Evolutionary conservation across 371 early-diverging fungal genomes (phyloP).

Genomic region (Synchytrium microbalum): DNA sequence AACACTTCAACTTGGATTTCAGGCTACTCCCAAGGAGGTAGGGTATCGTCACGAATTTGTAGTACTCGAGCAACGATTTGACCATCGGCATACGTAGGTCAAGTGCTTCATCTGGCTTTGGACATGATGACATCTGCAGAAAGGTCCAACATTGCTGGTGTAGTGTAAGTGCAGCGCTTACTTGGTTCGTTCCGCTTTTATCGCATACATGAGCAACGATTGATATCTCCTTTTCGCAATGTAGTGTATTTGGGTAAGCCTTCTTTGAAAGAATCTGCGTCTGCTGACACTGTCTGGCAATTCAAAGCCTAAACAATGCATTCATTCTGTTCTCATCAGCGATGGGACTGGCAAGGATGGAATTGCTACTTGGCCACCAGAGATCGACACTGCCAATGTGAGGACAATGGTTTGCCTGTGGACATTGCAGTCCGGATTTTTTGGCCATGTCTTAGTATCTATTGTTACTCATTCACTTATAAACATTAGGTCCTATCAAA

Average conservation of each 20-base stretch:
- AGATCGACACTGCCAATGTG: too few relatives aligned
- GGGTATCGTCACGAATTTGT: not conserved
- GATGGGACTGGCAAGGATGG: too few relatives aligned
- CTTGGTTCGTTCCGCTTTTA: not conserved
- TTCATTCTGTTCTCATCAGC: too few relatives aligned
- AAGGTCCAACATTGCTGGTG: not conserved
- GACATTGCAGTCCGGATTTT: not conserved
- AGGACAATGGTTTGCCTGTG: not conserved
- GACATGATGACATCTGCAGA: not conserved
- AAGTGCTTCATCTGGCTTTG: not conserved
- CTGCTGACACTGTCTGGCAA: not conserved
- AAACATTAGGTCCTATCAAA: not conserved
- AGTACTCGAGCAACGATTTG: not conserved
- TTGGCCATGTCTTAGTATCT: not conserved
- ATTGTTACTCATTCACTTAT: not conserved
- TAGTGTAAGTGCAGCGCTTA: not conserved
- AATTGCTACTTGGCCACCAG: too few relatives aligned
- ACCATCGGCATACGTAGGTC: not conserved
- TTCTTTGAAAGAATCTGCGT: not conserved
- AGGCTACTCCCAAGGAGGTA: too few relatives aligned
- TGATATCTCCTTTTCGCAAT: not conserved
- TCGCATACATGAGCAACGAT: not conserved
- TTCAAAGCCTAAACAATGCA: not conserved
- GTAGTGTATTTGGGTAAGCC: not conserved
- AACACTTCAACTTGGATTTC: not conserved